These are phyloP conservation scores for Saccharomyces jurei DNA, from an alignment of 805 yeast species.

Conservation along the genomic window DNA sequence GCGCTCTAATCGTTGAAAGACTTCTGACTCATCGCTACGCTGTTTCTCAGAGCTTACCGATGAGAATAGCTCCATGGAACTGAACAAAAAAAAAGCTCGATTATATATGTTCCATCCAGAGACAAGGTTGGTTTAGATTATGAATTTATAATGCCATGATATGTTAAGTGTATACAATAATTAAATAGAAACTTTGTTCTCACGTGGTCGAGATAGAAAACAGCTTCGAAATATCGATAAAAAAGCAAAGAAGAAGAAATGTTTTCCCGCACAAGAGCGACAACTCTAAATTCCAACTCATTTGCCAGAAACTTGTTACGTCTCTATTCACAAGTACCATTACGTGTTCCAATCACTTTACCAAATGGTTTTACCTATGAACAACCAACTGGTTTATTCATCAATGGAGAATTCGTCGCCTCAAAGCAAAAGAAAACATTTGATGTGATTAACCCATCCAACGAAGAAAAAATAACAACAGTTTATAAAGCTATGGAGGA, in stretches of 20 bases:
- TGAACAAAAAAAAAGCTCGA: background rate
- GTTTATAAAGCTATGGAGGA: slow-evolving; percentile 61
- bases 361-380: slow-evolving; percentile 67
- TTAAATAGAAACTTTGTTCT: background rate
- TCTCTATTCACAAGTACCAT: slow-evolving; percentile 32
- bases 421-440: slow-evolving; percentile 54
- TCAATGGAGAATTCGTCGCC: slow-evolving; percentile 62
- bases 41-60: background rate
- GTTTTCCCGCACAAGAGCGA: slow-evolving; percentile 4
- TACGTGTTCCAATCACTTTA: slow-evolving; percentile 43
- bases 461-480: slow-evolving; percentile 60
- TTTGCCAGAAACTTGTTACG: slow-evolving; percentile 3
- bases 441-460: slow-evolving; percentile 57
- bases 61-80: background rate
- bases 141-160: background rate
- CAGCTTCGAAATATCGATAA: background rate
- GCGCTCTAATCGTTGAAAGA: background rate
- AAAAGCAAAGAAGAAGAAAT: background rate
- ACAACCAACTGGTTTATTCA: slow-evolving; percentile 75
- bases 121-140: background rate
- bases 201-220: background rate
- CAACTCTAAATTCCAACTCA: background rate
- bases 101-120: background rate
- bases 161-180: background rate
- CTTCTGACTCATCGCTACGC: background rate